Conservation (phyloP, 257 asterid species). For the Penstemon davidsonii region DNA sequence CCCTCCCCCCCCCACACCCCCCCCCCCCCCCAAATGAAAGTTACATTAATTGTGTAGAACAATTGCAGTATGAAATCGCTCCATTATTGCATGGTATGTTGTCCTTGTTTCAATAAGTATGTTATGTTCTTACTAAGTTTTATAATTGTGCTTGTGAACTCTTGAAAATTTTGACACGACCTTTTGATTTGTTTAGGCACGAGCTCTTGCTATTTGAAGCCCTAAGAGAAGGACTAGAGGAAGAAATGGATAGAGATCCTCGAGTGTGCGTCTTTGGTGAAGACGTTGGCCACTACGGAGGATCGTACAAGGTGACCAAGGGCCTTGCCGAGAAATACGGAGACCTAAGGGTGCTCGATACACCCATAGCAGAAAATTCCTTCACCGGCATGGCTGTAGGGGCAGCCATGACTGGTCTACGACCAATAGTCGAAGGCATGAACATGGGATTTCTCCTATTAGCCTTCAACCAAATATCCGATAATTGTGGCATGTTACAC, state of each 20-base stretch:
- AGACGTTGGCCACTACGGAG: slow-evolving; percentile 93
- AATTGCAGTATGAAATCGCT: no score
- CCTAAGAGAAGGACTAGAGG: slow-evolving; percentile 81
- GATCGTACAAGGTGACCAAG: slow-evolving; percentile 80
- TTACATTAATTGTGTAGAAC: no score
- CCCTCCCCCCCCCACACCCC: no score
- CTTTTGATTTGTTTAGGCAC: slow-evolving; percentile 47
- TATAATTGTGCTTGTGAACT: neutral
- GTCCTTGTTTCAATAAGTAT: no score
- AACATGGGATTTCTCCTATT: slow-evolving; percentile 92
- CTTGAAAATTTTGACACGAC: neutral
- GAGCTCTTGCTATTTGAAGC: slow-evolving; percentile 87
- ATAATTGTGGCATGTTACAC: slow-evolving; percentile 92
- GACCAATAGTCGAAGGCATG: slow-evolving; percentile 84
- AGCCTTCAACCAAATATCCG: slow-evolving; percentile 84
- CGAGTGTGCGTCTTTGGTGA: slow-evolving; percentile 76
- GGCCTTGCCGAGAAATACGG: slow-evolving; percentile 73
- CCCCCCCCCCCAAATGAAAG: no score
- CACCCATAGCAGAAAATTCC: slow-evolving; percentile 85
- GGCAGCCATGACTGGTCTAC: slow-evolving; percentile 88
- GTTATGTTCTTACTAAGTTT: no score
- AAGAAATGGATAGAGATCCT: slow-evolving; percentile 86
- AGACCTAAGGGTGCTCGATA: slow-evolving; percentile 83
- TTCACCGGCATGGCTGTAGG: slow-evolving; percentile 90
- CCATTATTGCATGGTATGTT: no score